Conservation (phyloP, 2,329 filamentous ascomycete species). For the Scytalidium lignicola region DNA sequence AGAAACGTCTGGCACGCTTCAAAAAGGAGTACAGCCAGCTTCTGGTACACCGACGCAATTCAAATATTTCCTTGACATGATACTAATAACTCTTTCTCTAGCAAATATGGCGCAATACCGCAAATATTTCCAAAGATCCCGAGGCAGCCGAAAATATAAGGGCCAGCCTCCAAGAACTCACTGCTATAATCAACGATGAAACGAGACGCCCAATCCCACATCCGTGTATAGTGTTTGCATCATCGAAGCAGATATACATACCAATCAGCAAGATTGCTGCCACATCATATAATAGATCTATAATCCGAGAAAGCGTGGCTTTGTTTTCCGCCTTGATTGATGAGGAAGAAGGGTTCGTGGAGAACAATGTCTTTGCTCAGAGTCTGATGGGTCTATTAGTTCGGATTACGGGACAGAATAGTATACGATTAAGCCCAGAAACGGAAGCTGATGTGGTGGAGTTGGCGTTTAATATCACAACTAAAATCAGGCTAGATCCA, state of each 20-base stretch:
- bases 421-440: slow-evolving; percentile 68
- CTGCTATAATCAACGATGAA: slow-evolving; percentile 77
- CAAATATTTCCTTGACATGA: neutral
- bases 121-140: slow-evolving; percentile 54
- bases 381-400: slow-evolving; percentile 84
- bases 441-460: slow-evolving; percentile 88
- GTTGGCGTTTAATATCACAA: slow-evolving; percentile 90
- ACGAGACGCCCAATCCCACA: slow-evolving; percentile 83
- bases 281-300: slow-evolving; percentile 75
- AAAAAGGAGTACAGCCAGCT: slow-evolving; percentile 61
- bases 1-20: slow-evolving; percentile 60
- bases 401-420: slow-evolving; percentile 69
- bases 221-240: slow-evolving; percentile 83
- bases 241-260: slow-evolving; percentile 82
- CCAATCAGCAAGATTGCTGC: slow-evolving; percentile 85
- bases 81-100: slow-evolving; percentile 19
- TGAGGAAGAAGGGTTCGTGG: slow-evolving; percentile 90
- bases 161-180: slow-evolving; percentile 57
- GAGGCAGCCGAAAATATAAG: slow-evolving; percentile 60
- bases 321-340: slow-evolving; percentile 92
- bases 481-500: slow-evolving; percentile 88
- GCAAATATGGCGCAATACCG: slow-evolving; percentile 57
- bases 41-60: slow-evolving; percentile 39
- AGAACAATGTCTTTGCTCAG: slow-evolving; percentile 78
- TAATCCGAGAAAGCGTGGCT: slow-evolving; percentile 77